Evolutionary conservation across 176 grass and related monocot species (phyloP).

Genomic region (Puccinellia tenuiflora): DNA sequence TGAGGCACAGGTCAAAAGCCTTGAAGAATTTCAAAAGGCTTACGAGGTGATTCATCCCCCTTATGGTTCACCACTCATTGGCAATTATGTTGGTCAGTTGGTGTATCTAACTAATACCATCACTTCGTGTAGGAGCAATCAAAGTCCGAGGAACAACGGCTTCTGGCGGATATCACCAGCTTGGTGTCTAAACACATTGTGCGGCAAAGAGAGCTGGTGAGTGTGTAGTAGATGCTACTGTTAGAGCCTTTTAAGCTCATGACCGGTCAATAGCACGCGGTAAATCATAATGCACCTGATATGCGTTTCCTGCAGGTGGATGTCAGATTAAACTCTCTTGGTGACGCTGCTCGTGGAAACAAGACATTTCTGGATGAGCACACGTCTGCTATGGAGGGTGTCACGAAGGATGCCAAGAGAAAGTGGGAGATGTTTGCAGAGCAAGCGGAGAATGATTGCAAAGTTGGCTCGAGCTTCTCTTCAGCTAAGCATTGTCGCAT

Average conservation of each 20-base stretch:
- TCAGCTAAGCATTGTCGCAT: conserved; percentile 87
- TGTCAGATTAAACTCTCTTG: conserved; percentile 58
- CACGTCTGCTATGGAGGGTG: conserved; percentile 46
- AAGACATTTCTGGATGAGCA: conserved; percentile 77
- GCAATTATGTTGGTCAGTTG: background rate
- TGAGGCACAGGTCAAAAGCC: conserved; percentile 66
- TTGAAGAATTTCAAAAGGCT: conserved; percentile 75
- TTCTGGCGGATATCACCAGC: conserved; percentile 68
- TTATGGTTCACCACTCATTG: background rate
- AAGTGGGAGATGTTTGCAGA: conserved; percentile 91
- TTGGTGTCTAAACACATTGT: conserved; percentile 78
- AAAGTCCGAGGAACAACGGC: conserved; percentile 72
- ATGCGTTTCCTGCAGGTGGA: conserved; percentile 55
- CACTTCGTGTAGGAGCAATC: conserved; percentile 66
- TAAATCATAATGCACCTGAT: background rate
- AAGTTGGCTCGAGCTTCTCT: conserved; percentile 61
- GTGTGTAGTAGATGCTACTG: background rate
- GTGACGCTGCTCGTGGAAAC: conserved; percentile 52
- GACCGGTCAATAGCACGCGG: background rate
- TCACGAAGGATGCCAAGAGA: conserved; percentile 82
- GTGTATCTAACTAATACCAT: conserved; percentile 22
- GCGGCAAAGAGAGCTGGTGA: conserved; percentile 83
- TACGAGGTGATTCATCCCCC: conserved; percentile 59
- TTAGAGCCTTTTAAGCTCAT: background rate
- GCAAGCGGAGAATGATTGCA: conserved; percentile 64